Conservation (phyloP, 257 asterid species). For the Solanum tacnaense region DNA sequence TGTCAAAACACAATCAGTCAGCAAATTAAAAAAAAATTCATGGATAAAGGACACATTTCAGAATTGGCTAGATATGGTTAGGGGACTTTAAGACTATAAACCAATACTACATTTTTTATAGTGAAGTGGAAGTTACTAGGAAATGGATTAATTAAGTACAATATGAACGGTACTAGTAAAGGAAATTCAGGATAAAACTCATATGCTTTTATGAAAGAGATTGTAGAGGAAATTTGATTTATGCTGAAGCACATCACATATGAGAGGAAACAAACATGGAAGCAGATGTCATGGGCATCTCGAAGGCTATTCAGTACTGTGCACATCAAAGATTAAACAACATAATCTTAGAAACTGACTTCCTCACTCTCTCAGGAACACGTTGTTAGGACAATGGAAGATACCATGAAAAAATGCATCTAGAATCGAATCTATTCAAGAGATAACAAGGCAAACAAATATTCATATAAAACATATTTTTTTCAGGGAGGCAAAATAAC, state of each 20-base stretch:
- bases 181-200: not conserved
- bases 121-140: not conserved
- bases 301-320: not conserved
- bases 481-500: not conserved
- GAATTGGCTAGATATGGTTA: not conserved
- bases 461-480: not conserved
- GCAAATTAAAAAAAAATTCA: not conserved
- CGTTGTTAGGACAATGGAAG: not conserved
- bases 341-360: not conserved
- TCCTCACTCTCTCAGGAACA: not conserved
- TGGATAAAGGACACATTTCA: not conserved
- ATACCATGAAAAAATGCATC: not conserved
- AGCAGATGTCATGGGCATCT: not conserved
- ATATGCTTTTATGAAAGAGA: not conserved
- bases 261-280: not conserved
- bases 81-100: not conserved
- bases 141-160: not conserved
- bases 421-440: not conserved
- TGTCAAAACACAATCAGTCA: not conserved
- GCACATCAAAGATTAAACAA: not conserved
- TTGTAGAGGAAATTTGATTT: not conserved
- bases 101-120: not conserved
- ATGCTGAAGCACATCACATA: not conserved
- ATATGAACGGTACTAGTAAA: not conserved
- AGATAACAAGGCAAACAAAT: not conserved